Conservation (phyloP, 768 basidiomycete genomes). For the Albatrellus ellisii region DNA sequence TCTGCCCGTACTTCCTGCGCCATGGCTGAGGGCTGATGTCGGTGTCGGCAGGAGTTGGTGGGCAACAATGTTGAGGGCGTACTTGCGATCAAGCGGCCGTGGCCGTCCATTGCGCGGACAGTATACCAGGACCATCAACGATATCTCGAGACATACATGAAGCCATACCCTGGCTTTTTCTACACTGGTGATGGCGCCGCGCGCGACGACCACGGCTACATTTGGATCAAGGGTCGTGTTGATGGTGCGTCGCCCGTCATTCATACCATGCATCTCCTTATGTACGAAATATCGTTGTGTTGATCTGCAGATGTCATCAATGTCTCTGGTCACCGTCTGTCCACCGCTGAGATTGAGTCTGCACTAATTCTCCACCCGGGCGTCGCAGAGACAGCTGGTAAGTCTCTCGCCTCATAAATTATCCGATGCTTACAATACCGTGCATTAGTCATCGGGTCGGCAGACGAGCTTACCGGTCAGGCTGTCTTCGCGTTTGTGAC, state of each 20-base stretch:
- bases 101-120: slow-evolving; percentile 93
- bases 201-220: slow-evolving; percentile 90
- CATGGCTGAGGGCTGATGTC: neutral
- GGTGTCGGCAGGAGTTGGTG: slow-evolving; percentile 35
- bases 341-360: slow-evolving; percentile 96
- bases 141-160: slow-evolving; percentile 69
- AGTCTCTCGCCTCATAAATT: slow-evolving; percentile 7
- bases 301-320: slow-evolving; percentile 75
- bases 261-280: slow-evolving; percentile 1
- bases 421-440: slow-evolving; percentile 3
- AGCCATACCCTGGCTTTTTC: slow-evolving; percentile 82
- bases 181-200: slow-evolving; percentile 98
- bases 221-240: slow-evolving; percentile 97
- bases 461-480: slow-evolving; percentile 84
- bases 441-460: slow-evolving; percentile 55
- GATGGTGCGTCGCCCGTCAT: slow-evolving; percentile 46
- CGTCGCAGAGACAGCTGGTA: slow-evolving; percentile 86
- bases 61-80: slow-evolving; percentile 89
- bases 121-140: slow-evolving; percentile 89
- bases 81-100: slow-evolving; percentile 72
- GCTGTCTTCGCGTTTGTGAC: slow-evolving; percentile 93
- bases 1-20: neutral
- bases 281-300: neutral
- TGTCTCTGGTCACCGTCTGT: slow-evolving; percentile 92
- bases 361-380: slow-evolving; percentile 91